Conservation (phyloP, 2,329 filamentous ascomycete species). For the Xylaria multiplex region DNA sequence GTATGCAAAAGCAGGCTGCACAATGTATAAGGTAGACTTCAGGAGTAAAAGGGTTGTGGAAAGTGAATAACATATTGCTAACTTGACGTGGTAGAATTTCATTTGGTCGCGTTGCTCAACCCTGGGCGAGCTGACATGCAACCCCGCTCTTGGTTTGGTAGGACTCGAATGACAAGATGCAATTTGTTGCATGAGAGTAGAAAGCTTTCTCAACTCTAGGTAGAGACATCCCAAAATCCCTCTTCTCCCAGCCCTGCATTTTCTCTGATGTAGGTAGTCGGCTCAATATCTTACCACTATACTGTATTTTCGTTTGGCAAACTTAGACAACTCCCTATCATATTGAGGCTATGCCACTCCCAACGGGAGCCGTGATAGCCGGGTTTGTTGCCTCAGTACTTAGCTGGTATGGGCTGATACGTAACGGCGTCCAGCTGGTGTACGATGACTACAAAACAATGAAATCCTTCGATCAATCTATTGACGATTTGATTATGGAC, state of each 20-base stretch:
- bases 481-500: slow-evolving; percentile 6
- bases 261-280: background rate
- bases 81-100: background rate
- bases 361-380: slow-evolving; percentile 9
- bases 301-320: background rate
- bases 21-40: background rate
- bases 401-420: slow-evolving; percentile 4
- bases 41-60: background rate
- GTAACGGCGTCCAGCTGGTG: slow-evolving; percentile 2
- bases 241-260: background rate
- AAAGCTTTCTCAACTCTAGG: background rate
- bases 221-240: background rate
- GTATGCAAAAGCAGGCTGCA: too few relatives aligned
- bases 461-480: background rate
- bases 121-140: background rate
- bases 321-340: background rate
- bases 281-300: background rate
- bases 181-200: background rate
- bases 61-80: background rate
- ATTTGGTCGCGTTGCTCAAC: slow-evolving; percentile 1
- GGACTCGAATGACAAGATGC: background rate
- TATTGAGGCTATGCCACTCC: background rate
- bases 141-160: background rate
- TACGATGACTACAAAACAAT: slow-evolving; percentile 1
- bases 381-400: slow-evolving; percentile 9